phyloP scores from a whole-genome alignment of 495 filamentous ascomycete genomes.

The Bombardia bombarda region DNA sequence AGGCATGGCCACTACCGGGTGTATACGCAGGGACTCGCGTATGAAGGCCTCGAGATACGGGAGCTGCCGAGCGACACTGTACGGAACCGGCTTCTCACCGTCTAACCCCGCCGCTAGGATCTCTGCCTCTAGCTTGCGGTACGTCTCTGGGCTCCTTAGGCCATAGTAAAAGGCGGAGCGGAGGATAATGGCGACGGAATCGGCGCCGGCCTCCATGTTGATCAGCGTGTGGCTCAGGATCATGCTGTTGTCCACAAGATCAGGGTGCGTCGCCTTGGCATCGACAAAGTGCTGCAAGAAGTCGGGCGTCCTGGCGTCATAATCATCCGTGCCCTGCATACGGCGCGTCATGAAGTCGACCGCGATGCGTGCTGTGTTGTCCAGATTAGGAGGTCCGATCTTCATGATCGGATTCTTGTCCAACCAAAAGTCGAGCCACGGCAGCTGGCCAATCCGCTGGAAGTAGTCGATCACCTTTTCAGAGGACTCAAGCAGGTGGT shows the following conservation, averaged over 20 bases:
- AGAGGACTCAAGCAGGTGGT: constrained; percentile 28
- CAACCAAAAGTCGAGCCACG: constrained; percentile 37
- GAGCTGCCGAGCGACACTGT: constrained; percentile 19
- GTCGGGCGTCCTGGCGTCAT: constrained; percentile 13
- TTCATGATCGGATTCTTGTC: constrained; percentile 38
- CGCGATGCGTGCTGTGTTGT: constrained; percentile 7
- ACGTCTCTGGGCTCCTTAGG: constrained; percentile 19
- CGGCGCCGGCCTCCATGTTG: constrained; percentile 37
- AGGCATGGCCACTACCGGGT: constrained; percentile 45
- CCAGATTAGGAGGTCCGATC: constrained; percentile 22
- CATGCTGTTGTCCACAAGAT: constrained; percentile 10
- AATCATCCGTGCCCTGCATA: constrained; percentile 10
- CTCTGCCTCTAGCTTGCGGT: constrained; percentile 18
- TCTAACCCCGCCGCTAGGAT: constrained; percentile 4
- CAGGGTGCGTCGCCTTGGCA: constrained; percentile 14
- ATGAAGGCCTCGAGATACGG: constrained; percentile 58
- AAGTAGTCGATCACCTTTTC: constrained; percentile 40
- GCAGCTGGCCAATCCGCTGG: constrained; percentile 31
- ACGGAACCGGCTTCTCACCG: constrained; percentile 6
- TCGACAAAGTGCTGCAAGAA: constrained; percentile 21
- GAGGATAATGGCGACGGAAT: constrained; percentile 33
- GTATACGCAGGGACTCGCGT: constrained; percentile 54
- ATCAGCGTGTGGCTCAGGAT: constrained; percentile 14
- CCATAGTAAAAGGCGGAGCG: constrained; percentile 22
- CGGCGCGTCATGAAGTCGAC: constrained; percentile 8